phyloP scores from a whole-genome alignment of 805 yeast genomes.

The Metschnikowia lunata region DNA sequence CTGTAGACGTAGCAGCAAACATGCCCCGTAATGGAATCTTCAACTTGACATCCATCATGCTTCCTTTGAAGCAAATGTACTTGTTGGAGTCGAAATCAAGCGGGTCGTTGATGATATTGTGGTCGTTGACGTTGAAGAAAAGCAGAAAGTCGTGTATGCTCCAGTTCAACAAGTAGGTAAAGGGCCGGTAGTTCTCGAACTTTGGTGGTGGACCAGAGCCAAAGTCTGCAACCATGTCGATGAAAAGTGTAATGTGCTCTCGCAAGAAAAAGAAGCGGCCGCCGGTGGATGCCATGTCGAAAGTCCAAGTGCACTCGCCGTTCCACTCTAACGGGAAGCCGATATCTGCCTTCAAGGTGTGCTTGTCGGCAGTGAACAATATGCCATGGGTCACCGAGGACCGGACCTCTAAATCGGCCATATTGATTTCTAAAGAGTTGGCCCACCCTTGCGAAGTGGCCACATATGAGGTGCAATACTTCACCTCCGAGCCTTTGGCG shows the following conservation, averaged over 20 bases:
- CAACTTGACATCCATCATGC: conserved; percentile 42
- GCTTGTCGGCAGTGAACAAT: conserved; percentile 57
- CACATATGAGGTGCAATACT: conserved; percentile 45
- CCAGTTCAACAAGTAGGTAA: conserved; percentile 60
- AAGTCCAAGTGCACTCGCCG: conserved; percentile 65
- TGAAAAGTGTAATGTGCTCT: conserved; percentile 72
- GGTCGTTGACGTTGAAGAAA: conserved; percentile 77
- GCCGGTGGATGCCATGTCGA: conserved; percentile 48
- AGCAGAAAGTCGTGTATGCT: conserved; percentile 51
- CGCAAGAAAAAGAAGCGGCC: conserved; percentile 64
- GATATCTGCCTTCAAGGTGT: conserved; percentile 50
- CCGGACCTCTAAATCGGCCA: conserved; percentile 59
- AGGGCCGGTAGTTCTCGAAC: conserved; percentile 75
- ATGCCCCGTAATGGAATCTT: conserved; percentile 57
- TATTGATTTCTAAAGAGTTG: conserved; percentile 41
- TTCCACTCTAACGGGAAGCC: conserved; percentile 83
- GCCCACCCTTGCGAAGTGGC: conserved; percentile 56
- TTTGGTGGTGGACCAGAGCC: conserved; percentile 65
- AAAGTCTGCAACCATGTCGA: conserved; percentile 76
- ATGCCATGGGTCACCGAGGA: conserved; percentile 89
- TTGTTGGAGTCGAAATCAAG: conserved; percentile 77
- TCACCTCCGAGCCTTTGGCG: conserved; percentile 47
- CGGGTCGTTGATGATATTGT: conserved; percentile 85
- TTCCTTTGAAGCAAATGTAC: conserved; percentile 70
- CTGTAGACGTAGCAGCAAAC: conserved; percentile 46